Evolutionary conservation across 805 yeast genomes (phyloP), one percentile per base, ranked within the genome.

Genomic region (Priceomyces carsonii): DNA sequence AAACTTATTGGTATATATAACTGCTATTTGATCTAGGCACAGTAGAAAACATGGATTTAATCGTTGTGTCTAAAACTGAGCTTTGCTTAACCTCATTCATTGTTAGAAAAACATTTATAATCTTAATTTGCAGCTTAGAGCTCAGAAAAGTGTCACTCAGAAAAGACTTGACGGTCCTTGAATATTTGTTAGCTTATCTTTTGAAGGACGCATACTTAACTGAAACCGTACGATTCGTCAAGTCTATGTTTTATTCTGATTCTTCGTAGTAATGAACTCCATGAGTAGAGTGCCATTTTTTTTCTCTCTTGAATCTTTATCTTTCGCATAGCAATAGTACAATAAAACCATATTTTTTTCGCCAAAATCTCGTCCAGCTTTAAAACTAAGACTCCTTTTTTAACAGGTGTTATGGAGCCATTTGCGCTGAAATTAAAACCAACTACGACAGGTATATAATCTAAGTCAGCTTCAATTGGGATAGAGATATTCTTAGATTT

Each of bases 401-500:
- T 55, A 5, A 45, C 32, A 2, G 68, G 67, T 3, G 55, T 40
- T 3, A 63, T 63, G 21, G 39, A 34, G 8, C 55, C 58, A 2
- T 51, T 54, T 1, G 46, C 22, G 8, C 35, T 41, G 33, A 60
- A 61, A 18, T 36, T 38, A 36, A 60, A 61, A 1, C 66, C 66
- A 3, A 43, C 44, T 2, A 61, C 63, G 4, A 61, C 67, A 3
- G 66, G 59, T 5, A 59, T 58, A 42, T 36, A 61, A 7, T 55
- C 47, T 2, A 57, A 26, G 2, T 31, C 16, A 3, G 34, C 37
- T 3, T 15, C 21, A 10, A 42, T 20, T 1, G 42, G 41, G n/a
- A 22, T 12, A 6, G 19, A 18, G 4, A 35, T 29, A 6, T 30
- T 36, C 10, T 27, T 19, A 2, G 42, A 33, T 6, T 28, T 38